Evolutionary conservation across 495 filamentous ascomycete species (phyloP), one percentile per base, ranked within the genome.

Genomic region (Lentithecium fluviatile): DNA sequence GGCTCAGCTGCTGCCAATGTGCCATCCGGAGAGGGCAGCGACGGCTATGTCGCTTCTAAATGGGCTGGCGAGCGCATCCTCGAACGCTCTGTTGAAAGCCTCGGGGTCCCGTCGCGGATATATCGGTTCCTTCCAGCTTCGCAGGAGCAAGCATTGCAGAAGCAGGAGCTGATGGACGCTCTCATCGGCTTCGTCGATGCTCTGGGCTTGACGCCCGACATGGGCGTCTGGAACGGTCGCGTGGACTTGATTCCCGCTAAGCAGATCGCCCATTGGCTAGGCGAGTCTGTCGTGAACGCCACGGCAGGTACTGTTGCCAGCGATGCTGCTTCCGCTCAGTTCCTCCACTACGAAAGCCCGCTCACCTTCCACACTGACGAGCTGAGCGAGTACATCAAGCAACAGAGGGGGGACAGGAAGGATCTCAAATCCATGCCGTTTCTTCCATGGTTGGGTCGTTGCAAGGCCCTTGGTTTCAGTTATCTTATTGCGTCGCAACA

Each of bases 41-140:
- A 78, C 46, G 82, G 82, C 0, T 85, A 83, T 54, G 64, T 65
- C 0, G 73, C 80, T 0, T 68, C 72, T 2, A 82, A 82, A 29
- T 86, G 83, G 82, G 82, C 76, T 0, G 76, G 78, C 53, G 83
- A 86, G 67, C 54, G 50, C 6, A 65, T 74, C 23, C 69, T 85
- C 0, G 80, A 83, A 21, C 32, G 37, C 15, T 29, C 56, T 1
- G 2, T 11, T 7, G 24, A 34, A 17, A 36, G 24, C 24, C 23
- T 47, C 2, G 24, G 53, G 1, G 23, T 56, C n/a, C 53, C 53
- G 21, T 42, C 37, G 6, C 17, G 3, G 2, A 17, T 54, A 2
- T 43, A 54, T 38, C 52, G 52, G 8, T 23, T 38, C 6, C 49
- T 36, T 20, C 49, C 49, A n/a, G 12, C n/a, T n/a, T n/a, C n/a